Percentiles rank a stretch among this genome's conserved stretches.
phyloP scores from a whole-genome alignment of 257 asterid species.

The Gentiana dahurica region DNA sequence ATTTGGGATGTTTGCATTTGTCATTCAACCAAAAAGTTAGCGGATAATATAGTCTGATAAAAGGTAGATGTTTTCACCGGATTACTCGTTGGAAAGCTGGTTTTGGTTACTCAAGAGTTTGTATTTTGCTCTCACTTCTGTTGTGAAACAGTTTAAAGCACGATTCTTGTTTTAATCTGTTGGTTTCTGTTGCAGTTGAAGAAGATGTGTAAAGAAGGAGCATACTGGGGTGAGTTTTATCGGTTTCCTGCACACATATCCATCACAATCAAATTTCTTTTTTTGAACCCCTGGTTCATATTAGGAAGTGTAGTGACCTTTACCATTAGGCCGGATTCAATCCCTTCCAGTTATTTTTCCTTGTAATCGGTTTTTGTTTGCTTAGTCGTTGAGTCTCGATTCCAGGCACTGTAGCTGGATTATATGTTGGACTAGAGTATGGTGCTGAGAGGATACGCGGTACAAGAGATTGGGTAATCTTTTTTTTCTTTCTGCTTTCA shows the following conservation, averaged over 20 bases:
- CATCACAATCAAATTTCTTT: background rate
- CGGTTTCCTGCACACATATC: background rate
- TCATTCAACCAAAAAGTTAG: too few species aligned
- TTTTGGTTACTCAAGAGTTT: too few species aligned
- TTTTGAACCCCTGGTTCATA: too few species aligned
- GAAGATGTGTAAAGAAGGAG: constrained; percentile 90
- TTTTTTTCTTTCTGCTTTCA: background rate
- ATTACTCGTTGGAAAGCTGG: too few species aligned
- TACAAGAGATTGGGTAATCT: constrained; percentile 74
- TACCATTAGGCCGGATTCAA: background rate
- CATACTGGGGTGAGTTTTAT: constrained; percentile 73
- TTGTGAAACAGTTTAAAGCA: background rate
- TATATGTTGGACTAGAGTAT: constrained; percentile 63
- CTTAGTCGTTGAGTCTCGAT: constrained; percentile 2
- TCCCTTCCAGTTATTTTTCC: background rate
- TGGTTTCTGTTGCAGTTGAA: constrained; percentile 50
- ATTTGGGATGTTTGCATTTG: too few species aligned
- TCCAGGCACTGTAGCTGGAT: constrained; percentile 75
- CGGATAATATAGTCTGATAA: too few species aligned
- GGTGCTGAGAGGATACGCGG: constrained; percentile 67
- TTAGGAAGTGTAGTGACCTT: too few species aligned
- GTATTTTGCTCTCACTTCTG: background rate
- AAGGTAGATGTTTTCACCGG: too few species aligned
- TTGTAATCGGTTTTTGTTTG: background rate
- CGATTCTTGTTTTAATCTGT: constrained; percentile 8